A percentile compares a stretch with the other conserved stretches of the same genome.
phyloP scores from a whole-genome alignment of 805 yeast species.

The Yarrowia sp. region DNA sequence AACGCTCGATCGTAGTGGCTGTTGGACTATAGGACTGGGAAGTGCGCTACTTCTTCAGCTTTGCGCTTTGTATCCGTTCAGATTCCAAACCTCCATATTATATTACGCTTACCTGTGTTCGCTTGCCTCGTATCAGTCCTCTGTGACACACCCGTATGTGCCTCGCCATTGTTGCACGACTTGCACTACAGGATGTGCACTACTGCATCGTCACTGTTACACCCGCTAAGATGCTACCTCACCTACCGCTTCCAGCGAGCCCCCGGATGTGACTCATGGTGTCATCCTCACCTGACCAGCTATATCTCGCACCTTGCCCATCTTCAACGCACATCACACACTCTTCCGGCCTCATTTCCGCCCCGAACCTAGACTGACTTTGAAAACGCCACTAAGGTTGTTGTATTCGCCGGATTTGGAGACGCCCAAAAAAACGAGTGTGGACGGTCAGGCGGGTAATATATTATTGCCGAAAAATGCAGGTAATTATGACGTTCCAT shows the following conservation, averaged over 20 bases:
- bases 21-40: too few relatives aligned
- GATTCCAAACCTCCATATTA: neutral
- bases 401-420: slow-evolving; percentile 31
- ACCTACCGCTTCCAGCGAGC: neutral
- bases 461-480: slow-evolving; percentile 9
- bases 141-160: neutral
- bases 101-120: neutral
- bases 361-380: slow-evolving; percentile 19
- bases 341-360: slow-evolving; percentile 28
- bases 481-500: neutral
- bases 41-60: too few relatives aligned
- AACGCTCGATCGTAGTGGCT: too few relatives aligned
- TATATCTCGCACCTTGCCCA: neutral
- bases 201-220: slow-evolving; percentile 13
- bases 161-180: slow-evolving; percentile 6
- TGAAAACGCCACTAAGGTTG: slow-evolving; percentile 31
- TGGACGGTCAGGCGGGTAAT: neutral
- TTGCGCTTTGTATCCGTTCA: neutral
- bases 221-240: slow-evolving; percentile 7
- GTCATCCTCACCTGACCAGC: too few relatives aligned
- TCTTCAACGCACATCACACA: neutral
- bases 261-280: neutral
- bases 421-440: neutral
- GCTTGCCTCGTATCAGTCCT: slow-evolving; percentile 12
- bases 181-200: neutral